Conservation (phyloP, 257 asterid species). For the Solanum clarkiae region DNA sequence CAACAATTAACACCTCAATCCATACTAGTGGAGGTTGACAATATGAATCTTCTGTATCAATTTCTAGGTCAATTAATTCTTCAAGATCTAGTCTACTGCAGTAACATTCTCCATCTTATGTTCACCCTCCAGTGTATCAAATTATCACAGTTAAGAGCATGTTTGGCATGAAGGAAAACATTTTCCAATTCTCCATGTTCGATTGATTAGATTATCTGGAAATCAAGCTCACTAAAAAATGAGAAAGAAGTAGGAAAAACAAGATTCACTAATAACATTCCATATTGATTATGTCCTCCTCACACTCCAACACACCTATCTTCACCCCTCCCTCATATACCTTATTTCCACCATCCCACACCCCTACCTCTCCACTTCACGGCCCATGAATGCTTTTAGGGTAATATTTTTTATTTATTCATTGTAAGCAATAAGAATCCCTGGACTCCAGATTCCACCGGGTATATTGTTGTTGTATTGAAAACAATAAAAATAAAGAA, state of each 20-base stretch:
- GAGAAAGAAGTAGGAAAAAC: not conserved
- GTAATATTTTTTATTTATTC: too few relatives aligned
- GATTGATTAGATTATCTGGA: not conserved
- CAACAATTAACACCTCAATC: not conserved
- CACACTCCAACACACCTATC: not conserved
- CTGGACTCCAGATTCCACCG: too few relatives aligned
- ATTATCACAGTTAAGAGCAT: not conserved
- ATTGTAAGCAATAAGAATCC: too few relatives aligned
- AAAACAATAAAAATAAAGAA: too few relatives aligned
- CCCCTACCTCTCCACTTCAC: not conserved
- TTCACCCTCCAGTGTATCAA: not conserved
- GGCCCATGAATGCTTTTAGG: too few relatives aligned
- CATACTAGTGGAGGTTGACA: not conserved
- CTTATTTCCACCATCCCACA: not conserved
- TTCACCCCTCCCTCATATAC: not conserved
- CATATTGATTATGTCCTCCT: not conserved
- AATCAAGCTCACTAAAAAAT: not conserved
- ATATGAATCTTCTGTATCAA: not conserved
- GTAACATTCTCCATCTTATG: not conserved
- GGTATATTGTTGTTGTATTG: too few relatives aligned
- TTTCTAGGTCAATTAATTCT: not conserved
- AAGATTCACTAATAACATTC: not conserved
- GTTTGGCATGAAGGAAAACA: not conserved
- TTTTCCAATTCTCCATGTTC: not conserved
- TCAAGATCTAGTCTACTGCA: not conserved